These are phyloP conservation scores for Pseudopyrenochaeta lycopersici DNA, from an alignment of 2,329 filamentous ascomycete species.

Conservation along the genomic window DNA sequence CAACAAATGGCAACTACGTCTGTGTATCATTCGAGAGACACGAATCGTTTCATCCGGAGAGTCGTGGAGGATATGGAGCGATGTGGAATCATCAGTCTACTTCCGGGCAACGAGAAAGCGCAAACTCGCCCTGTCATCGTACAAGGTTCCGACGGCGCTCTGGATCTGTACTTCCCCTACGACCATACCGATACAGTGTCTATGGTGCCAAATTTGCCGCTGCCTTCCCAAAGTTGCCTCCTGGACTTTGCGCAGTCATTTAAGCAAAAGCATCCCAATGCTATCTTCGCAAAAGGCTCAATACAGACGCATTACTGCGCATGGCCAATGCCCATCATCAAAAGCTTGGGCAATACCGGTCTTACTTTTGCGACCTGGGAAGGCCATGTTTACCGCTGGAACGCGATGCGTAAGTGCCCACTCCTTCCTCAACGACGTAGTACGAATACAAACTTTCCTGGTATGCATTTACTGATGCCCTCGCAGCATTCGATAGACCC, in stretches of 20 bases:
- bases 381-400: constrained; percentile 43
- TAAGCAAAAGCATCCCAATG: constrained; percentile 27
- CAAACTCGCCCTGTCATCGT: constrained; percentile 34
- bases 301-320: constrained; percentile 42
- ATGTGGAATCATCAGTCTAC: constrained; percentile 30
- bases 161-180: constrained; percentile 40
- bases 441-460: too few relatives aligned
- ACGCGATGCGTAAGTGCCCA: constrained; percentile 34
- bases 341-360: constrained; percentile 26
- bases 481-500: constrained; percentile 38
- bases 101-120: constrained; percentile 24
- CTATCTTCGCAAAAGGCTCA: constrained; percentile 37
- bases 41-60: constrained; percentile 35
- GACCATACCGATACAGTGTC: constrained; percentile 11
- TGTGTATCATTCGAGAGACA: constrained; percentile 18
- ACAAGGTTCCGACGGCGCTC: constrained; percentile 31
- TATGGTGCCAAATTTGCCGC: constrained; percentile 21
- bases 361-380: constrained; percentile 39
- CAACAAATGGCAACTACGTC: constrained; percentile 13
- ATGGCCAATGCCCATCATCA: constrained; percentile 41
- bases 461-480: neutral
- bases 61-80: constrained; percentile 40
- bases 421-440: too few relatives aligned
- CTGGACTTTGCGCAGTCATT: constrained; percentile 26
- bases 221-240: constrained; percentile 25